Evolutionary conservation across 2,329 filamentous ascomycete genomes (phyloP), one percentile per base, ranked within the genome.

Genomic region (Fusarium succisae): DNA sequence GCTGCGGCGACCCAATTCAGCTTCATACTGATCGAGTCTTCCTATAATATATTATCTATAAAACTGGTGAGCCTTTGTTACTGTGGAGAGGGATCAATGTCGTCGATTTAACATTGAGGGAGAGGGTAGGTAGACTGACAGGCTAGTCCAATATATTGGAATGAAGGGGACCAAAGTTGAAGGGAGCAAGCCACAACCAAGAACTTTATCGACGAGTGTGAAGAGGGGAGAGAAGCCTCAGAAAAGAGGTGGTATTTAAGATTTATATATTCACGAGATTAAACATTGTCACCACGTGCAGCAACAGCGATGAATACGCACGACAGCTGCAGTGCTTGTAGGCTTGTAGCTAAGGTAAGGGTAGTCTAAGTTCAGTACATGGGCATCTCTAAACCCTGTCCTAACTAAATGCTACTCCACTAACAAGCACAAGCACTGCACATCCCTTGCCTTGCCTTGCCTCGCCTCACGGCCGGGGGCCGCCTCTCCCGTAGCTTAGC

Each of bases 11-110:
- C 56, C 43, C 78, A 76, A 44, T 77, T 65, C 51, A 79, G 75
- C 81, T 81, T 83, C 82, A 84, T 84, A 69, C 41, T 77, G 51
- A 58, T 10, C 17, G 22, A 24, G n/a, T 50, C 18, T 32, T 51
- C n/a, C 17, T 60, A 56, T 38, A 20, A 51, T 61, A 32, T 35
- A 28, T 6, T 41, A 13, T 18, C 43, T 69, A 17, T 22, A 18
- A 35, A 8, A 5, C 38, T 20, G 10, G 66, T 53, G 5, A 69
- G 50, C 18, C 20, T 44, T 14, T 20, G 18, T 32, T 35, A 15
- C 26, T 5, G 12, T 22, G 13, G 30, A 51, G 15, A 47, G 38
- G 37, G 30, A 43, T 24, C 14, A 54, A 28, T n/a, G 22, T 17
- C 30, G 24, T 45, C 26, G 37, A 26, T 55, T 57, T 28, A 35